A percentile compares a stretch with the other conserved stretches of the same genome.
These are phyloP conservation scores for Hypoxylon fragiforme DNA, from an alignment of 495 filamentous ascomycete genomes.

Conservation along the genomic window DNA sequence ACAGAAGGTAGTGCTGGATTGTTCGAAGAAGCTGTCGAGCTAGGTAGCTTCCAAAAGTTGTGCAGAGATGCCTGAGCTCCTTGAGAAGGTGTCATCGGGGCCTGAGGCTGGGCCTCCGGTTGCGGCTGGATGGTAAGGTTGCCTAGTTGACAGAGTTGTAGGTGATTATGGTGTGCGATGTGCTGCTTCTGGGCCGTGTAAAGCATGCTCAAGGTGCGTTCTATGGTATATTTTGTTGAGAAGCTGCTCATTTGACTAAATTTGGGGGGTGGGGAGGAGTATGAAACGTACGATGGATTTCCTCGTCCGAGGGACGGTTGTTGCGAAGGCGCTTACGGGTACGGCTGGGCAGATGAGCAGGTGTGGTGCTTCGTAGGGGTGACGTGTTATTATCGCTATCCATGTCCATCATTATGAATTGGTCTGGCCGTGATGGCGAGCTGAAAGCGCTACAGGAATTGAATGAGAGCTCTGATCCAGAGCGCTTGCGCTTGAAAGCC, in stretches of 20 bases:
- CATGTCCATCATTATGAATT: constrained; percentile 17
- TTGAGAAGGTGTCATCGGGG: constrained; percentile 7
- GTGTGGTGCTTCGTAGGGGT: constrained; percentile 9
- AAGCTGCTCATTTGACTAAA: constrained; percentile 15
- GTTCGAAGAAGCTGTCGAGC: constrained; percentile 12
- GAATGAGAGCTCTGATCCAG: constrained; percentile 51
- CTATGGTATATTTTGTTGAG: constrained; percentile 31
- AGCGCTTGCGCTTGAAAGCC: constrained; percentile 56
- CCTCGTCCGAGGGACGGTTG: constrained; percentile 51
- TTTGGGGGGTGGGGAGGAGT: too few species aligned
- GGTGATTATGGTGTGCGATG: constrained; percentile 9
- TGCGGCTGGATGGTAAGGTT: constrained; percentile 3
- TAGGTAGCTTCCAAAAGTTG: constrained; percentile 52
- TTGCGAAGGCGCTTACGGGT: constrained; percentile 56
- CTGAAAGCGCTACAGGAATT: constrained; percentile 42
- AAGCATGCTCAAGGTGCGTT: constrained; percentile 51
- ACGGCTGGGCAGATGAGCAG: constrained; percentile 44
- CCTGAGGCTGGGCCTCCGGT: neutral
- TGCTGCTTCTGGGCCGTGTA: constrained; percentile 52
- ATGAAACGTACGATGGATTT: constrained; percentile 52
- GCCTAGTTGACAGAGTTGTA: constrained; percentile 6
- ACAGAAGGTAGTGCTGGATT: neutral
- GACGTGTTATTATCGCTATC: constrained; percentile 19
- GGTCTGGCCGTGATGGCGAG: constrained; percentile 37
- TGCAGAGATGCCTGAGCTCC: constrained; percentile 47